phyloP scores from a whole-genome alignment of 2,329 filamentous ascomycete genomes.

The Trichoderma harzianum region DNA sequence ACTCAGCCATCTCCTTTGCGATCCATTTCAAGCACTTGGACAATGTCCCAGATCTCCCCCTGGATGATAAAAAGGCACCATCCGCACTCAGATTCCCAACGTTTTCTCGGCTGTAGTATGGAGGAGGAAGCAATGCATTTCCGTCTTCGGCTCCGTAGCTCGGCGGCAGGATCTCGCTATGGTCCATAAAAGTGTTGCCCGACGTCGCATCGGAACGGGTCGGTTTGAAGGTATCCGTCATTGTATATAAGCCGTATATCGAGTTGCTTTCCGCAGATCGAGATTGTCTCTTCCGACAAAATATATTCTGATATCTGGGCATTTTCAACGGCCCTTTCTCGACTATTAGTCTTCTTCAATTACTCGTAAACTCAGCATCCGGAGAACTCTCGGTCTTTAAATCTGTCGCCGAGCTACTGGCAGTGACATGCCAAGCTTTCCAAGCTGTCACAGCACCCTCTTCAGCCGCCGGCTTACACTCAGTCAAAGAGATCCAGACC shows the following conservation, averaged over 20 bases:
- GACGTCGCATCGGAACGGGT: neutral
- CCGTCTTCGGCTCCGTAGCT: neutral
- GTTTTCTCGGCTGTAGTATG: neutral
- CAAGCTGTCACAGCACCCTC: neutral
- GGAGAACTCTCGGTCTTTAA: neutral
- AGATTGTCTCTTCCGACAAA: neutral
- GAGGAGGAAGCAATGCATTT: neutral
- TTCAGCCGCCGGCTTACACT: neutral
- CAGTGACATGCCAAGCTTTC: neutral
- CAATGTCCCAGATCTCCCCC: neutral
- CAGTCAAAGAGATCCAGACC: neutral
- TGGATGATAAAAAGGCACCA: neutral
- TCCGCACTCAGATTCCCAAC: neutral
- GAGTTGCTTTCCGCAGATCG: neutral
- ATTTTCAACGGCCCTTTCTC: neutral
- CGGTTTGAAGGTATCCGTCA: neutral
- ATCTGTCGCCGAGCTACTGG: constrained; percentile 4
- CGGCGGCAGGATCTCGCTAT: neutral
- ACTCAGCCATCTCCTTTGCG: neutral
- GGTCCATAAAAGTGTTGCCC: neutral
- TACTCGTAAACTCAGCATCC: neutral
- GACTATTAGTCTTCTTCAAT: neutral
- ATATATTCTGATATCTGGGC: neutral
- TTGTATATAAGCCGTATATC: neutral
- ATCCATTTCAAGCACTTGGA: constrained; percentile 12